Evolutionary conservation across 345 rosid species (phyloP), one percentile per base, ranked within the genome.

Genomic region (Cardiospermum halicacabum): DNA sequence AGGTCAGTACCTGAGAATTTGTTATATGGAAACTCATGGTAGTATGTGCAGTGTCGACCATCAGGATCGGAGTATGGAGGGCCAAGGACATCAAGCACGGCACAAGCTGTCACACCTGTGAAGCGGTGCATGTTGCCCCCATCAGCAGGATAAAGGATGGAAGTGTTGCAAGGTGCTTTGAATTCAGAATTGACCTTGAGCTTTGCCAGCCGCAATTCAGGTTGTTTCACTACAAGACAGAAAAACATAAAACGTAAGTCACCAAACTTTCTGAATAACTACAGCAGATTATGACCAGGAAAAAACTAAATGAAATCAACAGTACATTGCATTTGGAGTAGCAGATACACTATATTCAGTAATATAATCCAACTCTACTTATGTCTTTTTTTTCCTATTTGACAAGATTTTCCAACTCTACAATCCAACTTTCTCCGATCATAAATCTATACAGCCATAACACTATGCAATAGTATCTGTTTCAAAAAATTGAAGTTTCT

Each of bases 81-180:
- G 28, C 93, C 93, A 24, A 91, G 85, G 56, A 94, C 96, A 13
- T 94, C 99, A 4, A 94, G 81, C 53, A 94, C 93, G 0, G 99
- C 97, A 25, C 99, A 94, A 0, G 96, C 86, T 1, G 96, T 91
- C 62, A 72, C 77, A 0, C 90, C 97, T 1, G 92, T 87, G 83
- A 94, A 89, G 75, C 93, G 63, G 74, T 94, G 99, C 91, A 94
- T 89, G 81, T 94, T 94, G 63, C 99, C 99, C 51, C 96, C 99
- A 47, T 89, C 90, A 22, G 83, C 81, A 6, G 99, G 99, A 72
- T 85, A 94, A 37, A 94, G 89, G 65, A 94, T 87, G 28, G 90
- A 81, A 58, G 93, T 34, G 50, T 77, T 32, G 77, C 97, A 94
- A 25, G 99, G 96, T 1, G 96, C 84, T 0, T 87, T 81, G 32